Percentiles rank a stretch among this genome's conserved stretches.
Evolutionary conservation across 2,329 filamentous ascomycete genomes (phyloP).

Genomic region (Fusarium staphyleae): DNA sequence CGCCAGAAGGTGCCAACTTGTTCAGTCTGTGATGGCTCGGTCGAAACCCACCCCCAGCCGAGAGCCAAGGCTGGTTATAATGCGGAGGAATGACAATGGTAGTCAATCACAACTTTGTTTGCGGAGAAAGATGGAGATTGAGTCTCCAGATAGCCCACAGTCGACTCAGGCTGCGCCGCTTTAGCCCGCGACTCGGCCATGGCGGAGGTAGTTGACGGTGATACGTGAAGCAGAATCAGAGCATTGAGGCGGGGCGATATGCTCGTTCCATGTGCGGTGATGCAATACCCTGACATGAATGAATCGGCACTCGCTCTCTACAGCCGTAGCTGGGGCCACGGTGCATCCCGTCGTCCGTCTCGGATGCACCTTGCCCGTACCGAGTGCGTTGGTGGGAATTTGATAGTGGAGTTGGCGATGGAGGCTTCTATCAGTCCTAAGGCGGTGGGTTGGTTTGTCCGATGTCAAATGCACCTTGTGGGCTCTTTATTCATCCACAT

Average conservation of each 20-base stretch:
- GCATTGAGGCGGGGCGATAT: slow-evolving; percentile 11
- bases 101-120: background rate
- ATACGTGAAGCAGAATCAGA: slow-evolving; percentile 12
- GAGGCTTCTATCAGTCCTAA: background rate
- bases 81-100: slow-evolving; percentile 9
- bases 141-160: background rate
- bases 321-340: background rate
- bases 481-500: slow-evolving; percentile 10
- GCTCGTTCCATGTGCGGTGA: slow-evolving; percentile 14
- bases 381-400: slow-evolving; percentile 1
- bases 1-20: too few relatives aligned
- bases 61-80: slow-evolving; percentile 2
- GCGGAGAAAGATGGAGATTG: background rate
- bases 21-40: background rate
- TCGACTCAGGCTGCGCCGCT: background rate
- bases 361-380: slow-evolving; percentile 2
- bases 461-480: slow-evolving; percentile 3
- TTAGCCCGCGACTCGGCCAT: slow-evolving; percentile 19
- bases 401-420: slow-evolving; percentile 6
- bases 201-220: slow-evolving; percentile 5
- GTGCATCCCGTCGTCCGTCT: background rate
- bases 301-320: background rate
- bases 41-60: slow-evolving; percentile 7
- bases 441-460: background rate
- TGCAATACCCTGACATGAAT: slow-evolving; percentile 21